Base-by-base conservation (phyloP, 2,329 filamentous ascomycete species). In the Monilinia polystroma region DNA sequence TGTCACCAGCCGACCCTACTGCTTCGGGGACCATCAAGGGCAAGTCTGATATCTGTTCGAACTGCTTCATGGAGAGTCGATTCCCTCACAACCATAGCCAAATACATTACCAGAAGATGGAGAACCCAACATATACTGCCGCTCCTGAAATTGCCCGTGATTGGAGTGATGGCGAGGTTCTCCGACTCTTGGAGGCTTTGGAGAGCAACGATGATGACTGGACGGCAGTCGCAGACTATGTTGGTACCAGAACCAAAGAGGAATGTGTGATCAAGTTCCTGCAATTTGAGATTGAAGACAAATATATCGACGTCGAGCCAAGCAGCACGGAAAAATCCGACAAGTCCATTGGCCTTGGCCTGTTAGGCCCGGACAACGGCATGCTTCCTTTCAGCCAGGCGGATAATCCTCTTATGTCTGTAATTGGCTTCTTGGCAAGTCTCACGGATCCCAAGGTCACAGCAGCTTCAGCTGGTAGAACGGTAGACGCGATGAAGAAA, bases 191-290 rank as follows among this genome's bases (percentile, higher is more conserved):
- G 8, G 95, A 99, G 78, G 96, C 87, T 11, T 82, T 99, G 59
- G 95, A 99, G 79, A 86, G 90, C 73, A 97, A 94, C 73, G 94
- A 98, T 71, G 94, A 98, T 69, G 92, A 98, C 79, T 99, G 95
- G 95, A 90, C 91, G 67, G 87, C 92, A 74, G 93, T 99, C 71
- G 89, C 96, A 1, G 92, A 94, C 70, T 91, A 97, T 75, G 95
- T 99, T 54, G 91, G 91, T 59, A 96, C 92, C 3, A 89, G 94
- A 68, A 97, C 93, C 1, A 86, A 92, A 64, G 96, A 99, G 78
- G 94, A 99, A 80, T 99, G 95, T 77, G 94, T 98, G 20, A 84
- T 98, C 73, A 95, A 97, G 77, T 99, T 99, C 81, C 79, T 99
- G 70, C 93, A 97, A 76, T 83, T 99, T 47, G 94, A 97, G 72